phyloP scores from a whole-genome alignment of 805 yeast species.

The Starmera amethionina region DNA sequence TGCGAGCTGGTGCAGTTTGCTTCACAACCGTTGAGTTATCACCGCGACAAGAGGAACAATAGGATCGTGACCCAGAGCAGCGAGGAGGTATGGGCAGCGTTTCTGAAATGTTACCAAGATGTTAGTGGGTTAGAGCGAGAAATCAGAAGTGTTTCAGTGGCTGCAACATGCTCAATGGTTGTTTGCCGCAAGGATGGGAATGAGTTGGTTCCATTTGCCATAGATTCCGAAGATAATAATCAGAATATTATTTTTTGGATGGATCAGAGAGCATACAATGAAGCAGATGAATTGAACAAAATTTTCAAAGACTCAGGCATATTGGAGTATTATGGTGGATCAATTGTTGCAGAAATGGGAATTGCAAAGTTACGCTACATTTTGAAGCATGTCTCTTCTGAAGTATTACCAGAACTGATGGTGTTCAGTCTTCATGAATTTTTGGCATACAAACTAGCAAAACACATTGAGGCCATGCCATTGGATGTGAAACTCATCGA shows the following conservation, averaged over 20 bases:
- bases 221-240: conserved; percentile 16
- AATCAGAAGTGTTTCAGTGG: conserved; percentile 26
- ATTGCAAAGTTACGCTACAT: conserved; percentile 39
- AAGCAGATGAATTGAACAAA: conserved; percentile 20
- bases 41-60: conserved; percentile 10
- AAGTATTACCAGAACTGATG: conserved; percentile 17
- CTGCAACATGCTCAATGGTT: conserved; percentile 55
- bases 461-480: conserved; percentile 6
- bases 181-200: conserved; percentile 21
- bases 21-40: conserved; percentile 16
- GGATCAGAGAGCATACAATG: conserved; percentile 36
- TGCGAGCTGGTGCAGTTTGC: conserved; percentile 9
- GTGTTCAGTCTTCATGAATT: conserved; percentile 46
- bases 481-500: background rate
- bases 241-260: conserved; percentile 49
- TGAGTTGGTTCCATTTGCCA: conserved; percentile 23
- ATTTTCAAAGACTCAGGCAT: conserved; percentile 8
- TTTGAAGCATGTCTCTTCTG: conserved; percentile 15
- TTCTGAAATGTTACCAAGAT: conserved; percentile 16
- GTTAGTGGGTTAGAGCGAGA: background rate
- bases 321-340: conserved; percentile 28
- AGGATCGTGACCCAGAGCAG: conserved; percentile 31
- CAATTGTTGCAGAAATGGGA: conserved; percentile 48
- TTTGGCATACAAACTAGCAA: conserved; percentile 21
- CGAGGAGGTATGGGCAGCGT: conserved; percentile 24